phyloP scores from a whole-genome alignment of 768 basidiomycete species.

The Cystofilobasidium capitatum region DNA sequence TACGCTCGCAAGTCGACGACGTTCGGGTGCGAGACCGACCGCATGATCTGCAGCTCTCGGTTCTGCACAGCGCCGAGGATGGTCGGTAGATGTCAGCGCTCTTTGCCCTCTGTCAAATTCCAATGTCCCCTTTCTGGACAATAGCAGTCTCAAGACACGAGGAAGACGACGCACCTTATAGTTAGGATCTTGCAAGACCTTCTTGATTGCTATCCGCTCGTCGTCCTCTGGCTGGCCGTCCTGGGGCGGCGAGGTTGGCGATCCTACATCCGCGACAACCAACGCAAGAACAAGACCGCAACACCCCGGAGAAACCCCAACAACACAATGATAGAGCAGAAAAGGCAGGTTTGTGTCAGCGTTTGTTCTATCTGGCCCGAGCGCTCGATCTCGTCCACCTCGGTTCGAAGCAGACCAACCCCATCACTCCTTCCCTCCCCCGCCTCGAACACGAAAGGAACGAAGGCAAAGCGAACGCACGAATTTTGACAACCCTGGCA shows the following conservation, averaged over 20 bases:
- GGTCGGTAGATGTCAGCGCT: no score
- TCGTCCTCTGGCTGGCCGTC: slow-evolving; percentile 22
- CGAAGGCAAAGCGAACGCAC: slow-evolving; percentile 24
- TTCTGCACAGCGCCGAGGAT: slow-evolving; percentile 70
- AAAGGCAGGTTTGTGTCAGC: no score
- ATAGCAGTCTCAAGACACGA: not conserved
- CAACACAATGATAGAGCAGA: no score
- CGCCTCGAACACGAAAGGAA: not conserved
- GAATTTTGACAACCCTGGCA: slow-evolving; percentile 62
- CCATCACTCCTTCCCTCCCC: no score
- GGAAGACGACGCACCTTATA: slow-evolving; percentile 70
- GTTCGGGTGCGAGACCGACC: slow-evolving; percentile 89
- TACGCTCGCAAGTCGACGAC: slow-evolving; percentile 95
- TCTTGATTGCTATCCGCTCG: slow-evolving; percentile 95
- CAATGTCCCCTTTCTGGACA: no score
- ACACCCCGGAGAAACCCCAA: not conserved
- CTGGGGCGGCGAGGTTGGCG: slow-evolving; percentile 29
- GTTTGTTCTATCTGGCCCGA: no score
- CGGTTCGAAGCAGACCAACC: not conserved
- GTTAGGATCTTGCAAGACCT: slow-evolving; percentile 97
- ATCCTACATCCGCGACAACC: slow-evolving; percentile 18
- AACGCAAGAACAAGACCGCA: not conserved
- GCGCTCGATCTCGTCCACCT: not conserved
- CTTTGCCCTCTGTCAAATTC: no score
- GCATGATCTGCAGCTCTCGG: slow-evolving; percentile 98